Base-by-base conservation (phyloP, 2,329 filamentous ascomycete genomes). In the Helicocarpus griseus region DNA sequence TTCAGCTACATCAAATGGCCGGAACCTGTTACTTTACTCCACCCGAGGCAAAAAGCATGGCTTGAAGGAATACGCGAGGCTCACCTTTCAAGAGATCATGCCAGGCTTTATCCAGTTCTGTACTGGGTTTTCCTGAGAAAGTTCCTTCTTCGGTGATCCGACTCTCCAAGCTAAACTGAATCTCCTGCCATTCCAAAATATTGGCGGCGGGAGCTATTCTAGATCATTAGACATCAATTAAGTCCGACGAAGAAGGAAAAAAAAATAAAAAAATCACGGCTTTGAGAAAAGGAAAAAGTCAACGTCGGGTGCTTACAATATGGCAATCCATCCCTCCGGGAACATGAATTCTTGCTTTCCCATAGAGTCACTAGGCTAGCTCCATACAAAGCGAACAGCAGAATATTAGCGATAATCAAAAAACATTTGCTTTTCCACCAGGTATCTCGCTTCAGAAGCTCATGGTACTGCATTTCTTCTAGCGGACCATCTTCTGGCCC, bases 81-180 rank as follows among this genome's bases (percentile, higher is more conserved):
- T 35, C 17, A 46, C 43, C 28, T 21, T 46, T 35, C 1, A 46
- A 28, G 7, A 46, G 14, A n/a, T 46, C 43, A 22, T 46, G 43
- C 43, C 43, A 46, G 17, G 43, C 43, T 35, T 46, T 46, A 26
- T 46, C 43, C 19, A 46, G 17, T 46, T 46, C 43, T 13, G 43
- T 9, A 14, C 43, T 46, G 9, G 43, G 43, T n/a, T 35, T 46
- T 28, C 43, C 43, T 17, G 29, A 31, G 29, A 46, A 46, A 6
- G 43, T 33, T 13, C 43, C 43, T 11, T 22, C 21, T 21, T 46
- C 43, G 11, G 43, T 46, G 26, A 46, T 33, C 43, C 43, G 28
- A 46, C 33, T 28, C 19, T 46, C 43, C 21, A 46, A 29, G 4
- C 28, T 46, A n/a, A 46, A 46, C 11, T 13, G 5, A 0, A 28